These are phyloP conservation scores for Pseudogymnoascus sp. DNA, from an alignment of 2,329 filamentous ascomycete species.

Conservation along the genomic window DNA sequence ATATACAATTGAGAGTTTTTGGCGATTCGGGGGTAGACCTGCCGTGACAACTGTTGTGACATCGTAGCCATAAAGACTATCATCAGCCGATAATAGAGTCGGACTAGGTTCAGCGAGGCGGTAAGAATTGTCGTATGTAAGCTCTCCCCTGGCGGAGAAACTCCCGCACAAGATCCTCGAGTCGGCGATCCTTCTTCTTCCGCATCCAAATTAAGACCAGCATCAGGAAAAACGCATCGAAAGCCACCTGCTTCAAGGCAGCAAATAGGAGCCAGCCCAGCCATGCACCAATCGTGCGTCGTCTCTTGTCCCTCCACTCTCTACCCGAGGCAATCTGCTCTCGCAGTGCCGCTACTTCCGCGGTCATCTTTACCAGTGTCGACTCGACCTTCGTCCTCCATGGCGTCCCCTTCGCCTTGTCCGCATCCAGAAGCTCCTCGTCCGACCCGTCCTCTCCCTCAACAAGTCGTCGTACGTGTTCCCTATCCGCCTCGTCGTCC, in stretches of 20 bases:
- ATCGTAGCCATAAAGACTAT: not conserved
- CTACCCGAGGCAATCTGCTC: slow-evolving; percentile 79
- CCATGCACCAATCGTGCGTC: slow-evolving; percentile 61
- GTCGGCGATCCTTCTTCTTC: slow-evolving; percentile 57
- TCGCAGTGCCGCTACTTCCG: slow-evolving; percentile 82
- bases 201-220: slow-evolving; percentile 66
- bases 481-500: slow-evolving; percentile 58
- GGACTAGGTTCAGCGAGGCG: slow-evolving; percentile 31
- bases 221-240: slow-evolving; percentile 60
- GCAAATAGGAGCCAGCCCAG: slow-evolving; percentile 62
- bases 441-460: slow-evolving; percentile 39
- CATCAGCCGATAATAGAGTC: not conserved
- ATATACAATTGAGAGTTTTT: not conserved
- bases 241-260: slow-evolving; percentile 61
- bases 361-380: slow-evolving; percentile 79
- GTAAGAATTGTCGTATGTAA: slow-evolving; percentile 51
- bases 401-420: slow-evolving; percentile 38
- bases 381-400: slow-evolving; percentile 81
- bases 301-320: slow-evolving; percentile 59
- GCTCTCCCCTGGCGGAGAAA: slow-evolving; percentile 49
- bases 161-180: slow-evolving; percentile 67
- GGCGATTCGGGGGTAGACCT: not conserved
- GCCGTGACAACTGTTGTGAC: not conserved
- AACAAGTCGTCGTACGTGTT: slow-evolving; percentile 39
- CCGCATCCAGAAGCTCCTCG: slow-evolving; percentile 33